These are phyloP conservation scores for Lasiodiplodia sp. DNA, from an alignment of 2,329 filamentous ascomycete genomes.

Conservation along the genomic window DNA sequence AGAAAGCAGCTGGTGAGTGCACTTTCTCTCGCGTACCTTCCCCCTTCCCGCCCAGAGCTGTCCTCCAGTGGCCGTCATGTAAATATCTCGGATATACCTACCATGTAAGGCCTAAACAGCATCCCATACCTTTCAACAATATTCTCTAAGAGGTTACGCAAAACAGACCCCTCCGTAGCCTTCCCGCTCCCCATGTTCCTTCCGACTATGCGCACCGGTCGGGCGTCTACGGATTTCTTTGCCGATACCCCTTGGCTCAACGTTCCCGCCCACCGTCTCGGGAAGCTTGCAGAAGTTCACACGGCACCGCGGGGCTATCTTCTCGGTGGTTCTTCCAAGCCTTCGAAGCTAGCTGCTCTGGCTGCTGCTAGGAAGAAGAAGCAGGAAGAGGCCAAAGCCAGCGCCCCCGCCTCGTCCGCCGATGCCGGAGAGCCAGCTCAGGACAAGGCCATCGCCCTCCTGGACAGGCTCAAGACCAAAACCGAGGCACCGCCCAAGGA, in stretches of 20 bases:
- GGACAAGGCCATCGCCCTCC: slow-evolving; percentile 50
- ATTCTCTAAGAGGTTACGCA: slow-evolving; percentile 1
- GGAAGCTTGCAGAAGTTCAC: slow-evolving; percentile 68
- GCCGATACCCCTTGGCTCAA: slow-evolving; percentile 85
- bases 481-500: slow-evolving; percentile 30
- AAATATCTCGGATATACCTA: slow-evolving; percentile 15
- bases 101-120: slow-evolving; percentile 24
- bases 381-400: slow-evolving; percentile 66
- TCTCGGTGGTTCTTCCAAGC: slow-evolving; percentile 78
- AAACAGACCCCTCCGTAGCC: slow-evolving; percentile 21
- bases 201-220: slow-evolving; percentile 33
- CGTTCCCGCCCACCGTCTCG: slow-evolving; percentile 70
- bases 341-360: slow-evolving; percentile 90
- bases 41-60: slow-evolving; percentile 27
- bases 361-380: slow-evolving; percentile 88
- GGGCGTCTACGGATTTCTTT: slow-evolving; percentile 70
- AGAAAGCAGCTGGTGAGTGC: slow-evolving; percentile 56
- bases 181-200: slow-evolving; percentile 29
- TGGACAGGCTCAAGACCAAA: slow-evolving; percentile 52
- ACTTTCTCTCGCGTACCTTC: slow-evolving; percentile 27
- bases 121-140: slow-evolving; percentile 12
- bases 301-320: slow-evolving; percentile 69
- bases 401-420: slow-evolving; percentile 28
- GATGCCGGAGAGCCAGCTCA: slow-evolving; percentile 34
- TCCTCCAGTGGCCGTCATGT: slow-evolving; percentile 33